Percentiles rank a stretch among this genome's conserved stretches.
These are phyloP conservation scores for Lachnellula occidentalis DNA, from an alignment of 2,329 filamentous ascomycete genomes.

Conservation along the genomic window DNA sequence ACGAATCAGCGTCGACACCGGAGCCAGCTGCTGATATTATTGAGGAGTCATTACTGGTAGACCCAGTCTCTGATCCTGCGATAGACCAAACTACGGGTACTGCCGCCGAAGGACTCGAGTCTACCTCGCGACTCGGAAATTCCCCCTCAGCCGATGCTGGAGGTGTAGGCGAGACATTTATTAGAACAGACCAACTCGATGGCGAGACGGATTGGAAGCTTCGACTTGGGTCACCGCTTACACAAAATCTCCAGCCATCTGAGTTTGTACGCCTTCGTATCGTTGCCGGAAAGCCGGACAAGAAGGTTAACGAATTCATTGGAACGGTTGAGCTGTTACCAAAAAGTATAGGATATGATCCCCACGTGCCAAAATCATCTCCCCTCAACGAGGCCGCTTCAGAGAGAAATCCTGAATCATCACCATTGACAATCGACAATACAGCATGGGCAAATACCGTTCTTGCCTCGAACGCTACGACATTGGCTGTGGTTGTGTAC, in stretches of 20 bases:
- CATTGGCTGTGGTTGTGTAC: constrained; percentile 86
- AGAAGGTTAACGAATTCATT: constrained; percentile 88
- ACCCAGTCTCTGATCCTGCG: constrained; percentile 27
- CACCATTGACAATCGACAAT: constrained; percentile 86
- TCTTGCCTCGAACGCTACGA: constrained; percentile 84
- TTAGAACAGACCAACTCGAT: constrained; percentile 93
- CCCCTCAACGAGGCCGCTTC: constrained; percentile 26
- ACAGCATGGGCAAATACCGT: constrained; percentile 99
- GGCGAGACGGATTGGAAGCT: constrained; percentile 99
- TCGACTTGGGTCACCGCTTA: constrained; percentile 77
- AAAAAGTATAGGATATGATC: constrained; percentile 45
- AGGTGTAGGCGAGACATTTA: constrained; percentile 76
- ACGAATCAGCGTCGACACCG: constrained; percentile 41
- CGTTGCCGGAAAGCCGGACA: constrained; percentile 84
- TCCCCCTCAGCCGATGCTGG: constrained; percentile 26
- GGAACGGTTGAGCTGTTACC: constrained; percentile 77
- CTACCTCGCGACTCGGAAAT: constrained; percentile 24
- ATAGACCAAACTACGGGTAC: constrained; percentile 22
- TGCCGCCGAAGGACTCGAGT: constrained; percentile 17
- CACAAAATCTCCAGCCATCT: constrained; percentile 67
- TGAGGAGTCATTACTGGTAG: constrained; percentile 24
- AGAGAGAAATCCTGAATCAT: constrained; percentile 43
- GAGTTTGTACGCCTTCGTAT: constrained; percentile 68
- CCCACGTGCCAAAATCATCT: constrained; percentile 31
- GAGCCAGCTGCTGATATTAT: constrained; percentile 7